Conservation (phyloP, 345 rosid species). For the Anacardium occidentale region DNA sequence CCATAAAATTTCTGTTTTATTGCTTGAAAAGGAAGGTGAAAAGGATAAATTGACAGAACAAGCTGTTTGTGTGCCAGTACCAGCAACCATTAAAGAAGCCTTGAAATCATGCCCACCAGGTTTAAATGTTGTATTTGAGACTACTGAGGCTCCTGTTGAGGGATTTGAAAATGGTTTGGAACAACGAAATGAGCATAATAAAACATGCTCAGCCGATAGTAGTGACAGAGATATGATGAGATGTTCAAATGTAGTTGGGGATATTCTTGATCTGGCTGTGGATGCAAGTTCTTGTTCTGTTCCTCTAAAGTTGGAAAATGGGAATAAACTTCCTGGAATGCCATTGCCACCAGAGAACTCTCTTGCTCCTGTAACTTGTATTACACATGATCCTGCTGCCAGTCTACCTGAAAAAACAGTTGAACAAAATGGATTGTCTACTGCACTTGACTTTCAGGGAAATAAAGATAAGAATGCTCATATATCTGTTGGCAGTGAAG, state of each 20-base stretch:
- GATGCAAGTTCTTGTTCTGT: slow-evolving; percentile 35
- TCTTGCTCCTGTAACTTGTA: slow-evolving; percentile 24
- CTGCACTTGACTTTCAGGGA: slow-evolving; percentile 28
- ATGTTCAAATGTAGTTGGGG: slow-evolving; percentile 30
- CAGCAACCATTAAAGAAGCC: slow-evolving; percentile 19
- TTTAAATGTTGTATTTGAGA: slow-evolving; percentile 29
- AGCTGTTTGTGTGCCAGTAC: slow-evolving; percentile 27
- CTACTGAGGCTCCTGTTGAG: slow-evolving; percentile 30
- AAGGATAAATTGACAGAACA: slow-evolving; percentile 23
- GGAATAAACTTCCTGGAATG: slow-evolving; percentile 24
- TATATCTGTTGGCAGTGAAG: slow-evolving; percentile 30
- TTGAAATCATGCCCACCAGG: slow-evolving; percentile 30
- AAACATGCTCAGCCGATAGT: slow-evolving; percentile 15
- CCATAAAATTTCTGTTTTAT: slow-evolving; percentile 30
- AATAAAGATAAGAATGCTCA: slow-evolving; percentile 17
- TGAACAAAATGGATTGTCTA: slow-evolving; percentile 37
- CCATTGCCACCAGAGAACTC: slow-evolving; percentile 29
- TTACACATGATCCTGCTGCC: slow-evolving; percentile 32
- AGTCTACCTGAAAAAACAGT: slow-evolving; percentile 26
- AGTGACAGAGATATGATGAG: slow-evolving; percentile 30
- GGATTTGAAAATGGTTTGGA: slow-evolving; percentile 27
- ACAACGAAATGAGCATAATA: slow-evolving; percentile 12
- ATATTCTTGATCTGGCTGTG: slow-evolving; percentile 30
- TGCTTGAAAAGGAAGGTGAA: slow-evolving; percentile 26
- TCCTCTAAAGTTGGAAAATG: slow-evolving; percentile 32